These are phyloP conservation scores for Backusella macrospora DNA, from an alignment of 192 early-diverging fungal genomes.

Conservation along the genomic window DNA sequence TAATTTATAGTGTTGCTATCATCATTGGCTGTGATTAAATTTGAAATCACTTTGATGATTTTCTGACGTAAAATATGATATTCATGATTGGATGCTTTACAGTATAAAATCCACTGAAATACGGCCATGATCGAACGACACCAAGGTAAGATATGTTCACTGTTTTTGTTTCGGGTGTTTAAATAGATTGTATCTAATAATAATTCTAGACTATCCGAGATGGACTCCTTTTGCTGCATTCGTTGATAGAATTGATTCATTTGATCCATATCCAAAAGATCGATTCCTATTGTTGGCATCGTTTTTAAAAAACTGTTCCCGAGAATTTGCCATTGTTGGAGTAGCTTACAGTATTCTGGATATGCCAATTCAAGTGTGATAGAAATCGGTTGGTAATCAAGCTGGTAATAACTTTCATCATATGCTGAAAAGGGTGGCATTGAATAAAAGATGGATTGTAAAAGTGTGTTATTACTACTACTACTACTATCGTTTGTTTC, in stretches of 20 bases:
- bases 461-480: background rate
- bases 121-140: slow-evolving; percentile 6
- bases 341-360: slow-evolving; percentile 6
- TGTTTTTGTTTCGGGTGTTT: background rate
- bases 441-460: slow-evolving; percentile 1
- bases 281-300: background rate
- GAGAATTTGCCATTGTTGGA: slow-evolving; percentile 24
- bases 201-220: slow-evolving; percentile 22
- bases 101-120: slow-evolving; percentile 11
- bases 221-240: background rate
- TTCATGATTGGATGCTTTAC: background rate
- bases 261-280: slow-evolving; percentile 16
- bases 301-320: slow-evolving; percentile 25
- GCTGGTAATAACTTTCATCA: slow-evolving; percentile 19
- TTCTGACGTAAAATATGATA: background rate
- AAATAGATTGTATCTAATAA: slow-evolving; percentile 14
- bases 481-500: background rate
- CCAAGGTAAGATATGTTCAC: background rate
- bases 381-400: slow-evolving; percentile 9
- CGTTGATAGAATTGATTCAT: slow-evolving; percentile 13
- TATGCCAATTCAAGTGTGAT: slow-evolving; percentile 7
- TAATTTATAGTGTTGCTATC: background rate
- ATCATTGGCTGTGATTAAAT: background rate
- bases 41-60: background rate
- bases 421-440: slow-evolving; percentile 5